phyloP scores from a whole-genome alignment of 768 basidiomycete genomes.

The Auricularia auricula-judae region DNA sequence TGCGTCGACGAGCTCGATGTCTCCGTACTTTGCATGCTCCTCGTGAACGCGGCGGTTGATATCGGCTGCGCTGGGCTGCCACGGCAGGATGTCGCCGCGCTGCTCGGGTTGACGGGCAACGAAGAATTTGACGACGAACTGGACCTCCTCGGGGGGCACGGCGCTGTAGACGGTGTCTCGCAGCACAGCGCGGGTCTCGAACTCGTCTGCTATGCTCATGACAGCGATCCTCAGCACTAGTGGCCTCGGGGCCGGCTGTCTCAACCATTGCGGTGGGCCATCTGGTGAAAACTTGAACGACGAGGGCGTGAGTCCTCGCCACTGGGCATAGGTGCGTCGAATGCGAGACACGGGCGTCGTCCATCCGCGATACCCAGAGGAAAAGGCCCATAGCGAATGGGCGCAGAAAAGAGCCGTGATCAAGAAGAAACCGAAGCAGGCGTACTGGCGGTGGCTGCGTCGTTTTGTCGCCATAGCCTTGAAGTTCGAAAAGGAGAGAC shows the following conservation, averaged over 20 bases:
- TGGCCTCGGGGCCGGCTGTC: background rate
- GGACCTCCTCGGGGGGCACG: background rate
- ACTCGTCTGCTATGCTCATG: background rate
- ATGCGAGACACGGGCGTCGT: background rate
- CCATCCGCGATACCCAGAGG: background rate
- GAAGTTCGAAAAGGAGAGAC: no score
- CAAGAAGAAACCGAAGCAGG: no score
- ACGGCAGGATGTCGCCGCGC: background rate
- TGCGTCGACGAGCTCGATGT: background rate
- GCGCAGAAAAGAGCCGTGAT: background rate
- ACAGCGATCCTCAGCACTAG: background rate
- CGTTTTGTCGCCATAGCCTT: no score
- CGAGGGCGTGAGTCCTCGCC: background rate
- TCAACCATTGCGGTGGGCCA: background rate
- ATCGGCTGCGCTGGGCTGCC: background rate
- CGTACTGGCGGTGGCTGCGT: no score
- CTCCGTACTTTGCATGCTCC: background rate
- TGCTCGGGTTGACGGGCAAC: background rate
- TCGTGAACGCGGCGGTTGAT: background rate
- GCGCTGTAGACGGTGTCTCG: background rate
- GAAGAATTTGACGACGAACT: background rate
- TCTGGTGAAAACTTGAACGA: background rate
- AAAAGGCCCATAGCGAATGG: background rate
- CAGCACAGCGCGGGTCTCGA: background rate
- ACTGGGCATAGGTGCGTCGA: background rate